These are phyloP conservation scores for Gymnopus androsaceus DNA, from an alignment of 1,284 basidiomycete genomes.

Conservation along the genomic window DNA sequence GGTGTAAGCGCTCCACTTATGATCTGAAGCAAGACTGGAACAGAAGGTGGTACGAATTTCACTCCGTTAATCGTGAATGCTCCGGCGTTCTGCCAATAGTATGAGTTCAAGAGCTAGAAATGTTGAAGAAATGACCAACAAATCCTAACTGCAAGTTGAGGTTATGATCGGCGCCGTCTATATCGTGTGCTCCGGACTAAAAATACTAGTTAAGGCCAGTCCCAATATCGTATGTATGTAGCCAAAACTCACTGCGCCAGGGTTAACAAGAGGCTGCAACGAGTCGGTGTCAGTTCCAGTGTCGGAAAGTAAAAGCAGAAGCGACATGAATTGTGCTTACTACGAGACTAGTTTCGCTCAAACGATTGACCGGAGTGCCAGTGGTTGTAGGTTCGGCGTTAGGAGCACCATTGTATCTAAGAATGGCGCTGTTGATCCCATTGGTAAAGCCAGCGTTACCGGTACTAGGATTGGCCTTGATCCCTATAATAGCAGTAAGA, in stretches of 20 bases:
- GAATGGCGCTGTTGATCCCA: constrained; percentile 43
- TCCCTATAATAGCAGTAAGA: constrained; percentile 29
- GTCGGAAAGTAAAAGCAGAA: neutral
- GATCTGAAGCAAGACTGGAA: constrained; percentile 29
- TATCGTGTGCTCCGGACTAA: constrained; percentile 24
- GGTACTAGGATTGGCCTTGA: constrained; percentile 41
- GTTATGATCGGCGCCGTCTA: neutral
- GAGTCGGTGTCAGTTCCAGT: too few relatives aligned
- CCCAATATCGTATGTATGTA: constrained; percentile 24
- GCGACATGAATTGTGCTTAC: constrained; percentile 4
- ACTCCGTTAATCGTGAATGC: constrained; percentile 16
- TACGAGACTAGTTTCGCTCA: constrained; percentile 27
- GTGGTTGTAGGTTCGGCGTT: constrained; percentile 31
- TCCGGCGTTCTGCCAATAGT: too few relatives aligned
- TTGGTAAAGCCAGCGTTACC: constrained; percentile 32
- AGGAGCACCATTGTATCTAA: constrained; percentile 42
- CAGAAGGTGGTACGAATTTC: constrained; percentile 26
- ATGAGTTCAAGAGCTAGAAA: too few relatives aligned
- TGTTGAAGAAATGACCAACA: too few relatives aligned
- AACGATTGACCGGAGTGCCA: constrained; percentile 11
- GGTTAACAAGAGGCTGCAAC: constrained; percentile 25
- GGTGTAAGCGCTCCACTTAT: constrained; percentile 11
- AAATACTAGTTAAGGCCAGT: constrained; percentile 28
- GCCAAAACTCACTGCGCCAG: constrained; percentile 19
- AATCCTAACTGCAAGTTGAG: neutral